These are phyloP conservation scores for Lactarius trivialis DNA, from an alignment of 768 basidiomycete species.

Conservation along the genomic window DNA sequence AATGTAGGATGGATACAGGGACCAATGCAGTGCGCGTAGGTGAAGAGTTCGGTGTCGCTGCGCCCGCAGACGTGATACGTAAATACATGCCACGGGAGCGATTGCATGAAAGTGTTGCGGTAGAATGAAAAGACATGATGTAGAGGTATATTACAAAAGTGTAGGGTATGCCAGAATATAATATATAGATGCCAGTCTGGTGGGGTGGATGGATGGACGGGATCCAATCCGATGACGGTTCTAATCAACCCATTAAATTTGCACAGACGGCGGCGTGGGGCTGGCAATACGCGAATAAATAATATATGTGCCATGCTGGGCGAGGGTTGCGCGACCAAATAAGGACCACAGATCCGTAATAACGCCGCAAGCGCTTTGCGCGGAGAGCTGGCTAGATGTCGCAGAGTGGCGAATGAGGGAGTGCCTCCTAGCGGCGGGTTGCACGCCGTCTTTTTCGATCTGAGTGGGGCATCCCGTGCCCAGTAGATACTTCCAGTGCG, in stretches of 20 bases:
- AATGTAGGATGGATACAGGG: not conserved
- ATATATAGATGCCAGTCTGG: constrained; percentile 11
- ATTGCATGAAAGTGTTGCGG: not conserved
- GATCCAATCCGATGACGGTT: constrained; percentile 7
- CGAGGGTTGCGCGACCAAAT: not conserved
- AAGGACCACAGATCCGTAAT: constrained; percentile 9
- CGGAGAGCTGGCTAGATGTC: not conserved
- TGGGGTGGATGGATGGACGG: not conserved
- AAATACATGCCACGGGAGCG: not conserved
- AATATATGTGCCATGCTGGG: constrained; percentile 15
- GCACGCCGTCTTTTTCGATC: constrained; percentile 8
- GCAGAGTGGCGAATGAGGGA: not conserved
- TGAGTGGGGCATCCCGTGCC: constrained; percentile 1
- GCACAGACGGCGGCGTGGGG: constrained; percentile 7
- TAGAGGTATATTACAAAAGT: constrained; percentile 22
- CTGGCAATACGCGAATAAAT: constrained; percentile 19
- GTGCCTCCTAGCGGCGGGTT: not conserved
- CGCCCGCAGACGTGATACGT: not conserved
- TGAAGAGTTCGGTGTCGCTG: not conserved
- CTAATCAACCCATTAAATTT: not conserved
- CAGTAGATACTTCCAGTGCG: not conserved
- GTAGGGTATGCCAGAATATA: constrained; percentile 21
- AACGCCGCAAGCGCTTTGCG: not conserved
- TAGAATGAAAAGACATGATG: not conserved
- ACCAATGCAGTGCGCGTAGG: not conserved